Base-by-base conservation (phyloP, 2,329 filamentous ascomycete genomes). In the Didymellaceae sp. region DNA sequence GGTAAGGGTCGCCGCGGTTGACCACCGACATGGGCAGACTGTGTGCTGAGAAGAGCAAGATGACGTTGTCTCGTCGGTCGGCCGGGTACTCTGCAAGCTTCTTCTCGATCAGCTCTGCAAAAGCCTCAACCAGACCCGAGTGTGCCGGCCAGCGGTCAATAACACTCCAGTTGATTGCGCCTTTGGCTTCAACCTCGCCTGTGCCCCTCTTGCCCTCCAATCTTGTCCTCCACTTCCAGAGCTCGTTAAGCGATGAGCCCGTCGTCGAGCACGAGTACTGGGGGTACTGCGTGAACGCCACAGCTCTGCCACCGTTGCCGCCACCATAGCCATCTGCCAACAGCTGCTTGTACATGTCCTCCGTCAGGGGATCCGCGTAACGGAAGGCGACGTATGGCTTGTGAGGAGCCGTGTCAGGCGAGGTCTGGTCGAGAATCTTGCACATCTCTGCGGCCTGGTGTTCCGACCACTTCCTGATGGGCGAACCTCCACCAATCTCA, bases 241-340 rank as follows among this genome's bases (percentile, higher is more conserved):
- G 77, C 77, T 99, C 94, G 67, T 99, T 99, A 49, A 99, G 77
- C 56, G 91, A 96, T 74, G 91, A 96, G 17, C 94, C 94, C 0
- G 94, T 99, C 1, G 94, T 99, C 16, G 91, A 96, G 77, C 95
- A 99, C 16, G 91, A 96, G 75, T 99, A 99, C 73, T 99, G 94
- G 2, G 94, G 94, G 66, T 99, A 99, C 75, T 99, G 94, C 21
- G 93, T 97, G 70, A 99, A 99, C 1, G 94, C 94, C 4, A 99
- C 91, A 1, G 95, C 94, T 51, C 94, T 84, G 3, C 93, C 93
- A n/a, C 92, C 92, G 54, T 86, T 90, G 4, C 93, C 92, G 44
- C 86, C 85, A 9, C 92, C 93, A 69, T 97, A 96, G 0, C 94
- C 94, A 71, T 99, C 94, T 6, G 85, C 86, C 18, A 99, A 77